Percentiles rank a stretch among this genome's conserved stretches.
Conservation (phyloP, 768 basidiomycete species). For the Mycena crocata region DNA sequence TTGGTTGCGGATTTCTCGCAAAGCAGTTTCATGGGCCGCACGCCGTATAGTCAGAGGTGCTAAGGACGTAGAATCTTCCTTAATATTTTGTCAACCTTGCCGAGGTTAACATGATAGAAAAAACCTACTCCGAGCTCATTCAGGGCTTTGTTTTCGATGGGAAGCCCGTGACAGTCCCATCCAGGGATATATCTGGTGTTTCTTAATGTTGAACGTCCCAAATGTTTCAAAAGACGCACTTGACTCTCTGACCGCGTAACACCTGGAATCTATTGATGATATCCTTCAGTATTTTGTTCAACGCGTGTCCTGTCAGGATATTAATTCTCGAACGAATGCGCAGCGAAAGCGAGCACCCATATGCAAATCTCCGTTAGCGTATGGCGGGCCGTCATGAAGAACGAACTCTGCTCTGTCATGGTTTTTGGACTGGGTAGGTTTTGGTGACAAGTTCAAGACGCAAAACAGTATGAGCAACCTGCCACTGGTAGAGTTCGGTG, state of each 20-base stretch:
- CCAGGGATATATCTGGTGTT: conserved; percentile 86
- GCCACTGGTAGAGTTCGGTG: conserved; percentile 82
- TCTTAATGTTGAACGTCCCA: conserved; percentile 3
- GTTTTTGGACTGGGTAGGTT: conserved; percentile 66
- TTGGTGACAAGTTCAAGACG: not conserved
- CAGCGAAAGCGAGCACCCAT: conserved; percentile 69
- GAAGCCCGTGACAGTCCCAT: conserved; percentile 98
- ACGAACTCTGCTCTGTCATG: conserved; percentile 79
- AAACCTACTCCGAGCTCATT: conserved; percentile 73
- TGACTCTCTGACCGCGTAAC: conserved; percentile 78
- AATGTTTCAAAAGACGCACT: conserved; percentile 62
- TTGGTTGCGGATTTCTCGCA: conserved; percentile 79
- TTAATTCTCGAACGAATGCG: conserved; percentile 5
- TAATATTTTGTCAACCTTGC: conserved; percentile 9
- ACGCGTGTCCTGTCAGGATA: conserved; percentile 80
- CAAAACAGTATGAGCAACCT: conserved; percentile 56
- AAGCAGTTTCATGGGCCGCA: conserved; percentile 79
- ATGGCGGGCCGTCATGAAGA: conserved; percentile 96
- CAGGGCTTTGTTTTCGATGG: conserved; percentile 95
- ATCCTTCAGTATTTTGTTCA: conserved; percentile 97
- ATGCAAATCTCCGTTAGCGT: conserved; percentile 96
- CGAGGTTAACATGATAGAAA: not conserved
- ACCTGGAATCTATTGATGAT: conserved; percentile 93
- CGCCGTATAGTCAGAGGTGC: conserved; percentile 71
- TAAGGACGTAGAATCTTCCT: conserved; percentile 64